Base-by-base conservation (phyloP, 2,329 filamentous ascomycete species). In the Xylaria sp. region DNA sequence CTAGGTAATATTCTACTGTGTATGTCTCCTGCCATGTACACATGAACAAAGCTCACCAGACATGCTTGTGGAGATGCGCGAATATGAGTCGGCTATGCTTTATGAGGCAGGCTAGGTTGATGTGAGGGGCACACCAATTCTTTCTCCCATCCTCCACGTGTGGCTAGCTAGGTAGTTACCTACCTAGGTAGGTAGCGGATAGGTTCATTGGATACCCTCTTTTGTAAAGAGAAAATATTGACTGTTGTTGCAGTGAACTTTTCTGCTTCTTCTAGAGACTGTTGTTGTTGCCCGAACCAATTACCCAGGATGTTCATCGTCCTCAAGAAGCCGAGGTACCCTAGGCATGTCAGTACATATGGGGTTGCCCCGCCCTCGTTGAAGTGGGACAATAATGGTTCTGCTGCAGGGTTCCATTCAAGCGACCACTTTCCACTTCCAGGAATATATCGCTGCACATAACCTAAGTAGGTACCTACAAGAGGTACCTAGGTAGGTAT, bases 391-490 rank as follows among this genome's bases (percentile, higher is more conserved):
- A 34, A 34, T 9, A 26, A 26, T 9, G 24, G 29, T 13, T 13
- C n/a, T n/a, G n/a, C n/a, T n/a, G n/a, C n/a, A n/a, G n/a, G n/a
- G n/a, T n/a, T n/a, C n/a, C n/a, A n/a, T n/a, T n/a, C n/a, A n/a
- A n/a, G n/a, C 40, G 19, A 43, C 40, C 26, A 53, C 22, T 29
- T 51, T 58, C 58, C 58, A 58, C 44, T 56, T 60, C 56, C 56
- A 58, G 58, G 53, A 54, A 21, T 48, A 7, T 21, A n/a, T n/a
- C n/a, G n/a, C n/a, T n/a, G n/a, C 18, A 43, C 48, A 50, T 16
- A 48, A 52, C 48, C 43, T 20, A 29, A 50, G 22, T 44, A 29
- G 38, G 16, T 20, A n/a, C 34, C 7, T 39, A n/a, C n/a, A n/a
- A n/a, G n/a, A n/a, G n/a, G n/a, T n/a, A n/a, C n/a, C n/a, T n/a